Conservation (phyloP, 306 rosid genomes). For the Prunus campanulata region DNA sequence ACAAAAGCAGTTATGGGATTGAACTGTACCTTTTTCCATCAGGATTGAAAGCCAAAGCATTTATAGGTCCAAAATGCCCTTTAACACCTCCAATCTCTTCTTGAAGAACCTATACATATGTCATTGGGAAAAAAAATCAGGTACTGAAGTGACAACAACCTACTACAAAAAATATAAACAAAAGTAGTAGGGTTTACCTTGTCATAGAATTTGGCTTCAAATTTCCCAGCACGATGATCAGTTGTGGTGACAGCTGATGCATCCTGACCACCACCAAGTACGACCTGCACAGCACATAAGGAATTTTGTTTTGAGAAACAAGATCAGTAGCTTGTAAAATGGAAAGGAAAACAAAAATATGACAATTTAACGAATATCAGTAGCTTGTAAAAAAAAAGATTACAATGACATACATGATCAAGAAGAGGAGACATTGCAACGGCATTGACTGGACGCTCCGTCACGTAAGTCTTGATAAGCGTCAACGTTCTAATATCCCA, state of each 20-base stretch:
- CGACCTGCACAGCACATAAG: conserved; percentile 51
- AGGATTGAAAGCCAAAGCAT: conserved; percentile 92
- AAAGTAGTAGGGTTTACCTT: conserved; percentile 40
- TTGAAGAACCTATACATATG: conserved; percentile 68
- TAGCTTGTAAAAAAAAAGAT: background rate
- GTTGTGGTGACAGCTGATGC: conserved; percentile 87
- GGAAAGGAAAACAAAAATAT: background rate
- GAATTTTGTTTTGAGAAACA: background rate
- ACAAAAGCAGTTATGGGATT: background rate
- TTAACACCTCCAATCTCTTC: conserved; percentile 98
- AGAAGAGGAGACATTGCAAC: conserved; percentile 90
- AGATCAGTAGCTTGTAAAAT: background rate
- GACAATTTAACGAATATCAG: background rate
- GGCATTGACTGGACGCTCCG: conserved; percentile 96
- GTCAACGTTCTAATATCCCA: conserved; percentile 86
- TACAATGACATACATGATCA: conserved; percentile 68
- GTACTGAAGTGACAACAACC: background rate
- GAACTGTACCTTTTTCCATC: conserved; percentile 79
- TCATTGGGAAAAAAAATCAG: conserved; percentile 13
- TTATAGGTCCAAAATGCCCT: conserved; percentile 98
- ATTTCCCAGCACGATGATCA: conserved; percentile 92
- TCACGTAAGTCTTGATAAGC: conserved; percentile 81
- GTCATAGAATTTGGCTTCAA: conserved; percentile 88
- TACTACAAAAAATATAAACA: background rate
- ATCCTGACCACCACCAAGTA: conserved; percentile 98